These are phyloP conservation scores for Colletotrichum gloeosporioides DNA, from an alignment of 2,329 filamentous ascomycete species.

Conservation along the genomic window DNA sequence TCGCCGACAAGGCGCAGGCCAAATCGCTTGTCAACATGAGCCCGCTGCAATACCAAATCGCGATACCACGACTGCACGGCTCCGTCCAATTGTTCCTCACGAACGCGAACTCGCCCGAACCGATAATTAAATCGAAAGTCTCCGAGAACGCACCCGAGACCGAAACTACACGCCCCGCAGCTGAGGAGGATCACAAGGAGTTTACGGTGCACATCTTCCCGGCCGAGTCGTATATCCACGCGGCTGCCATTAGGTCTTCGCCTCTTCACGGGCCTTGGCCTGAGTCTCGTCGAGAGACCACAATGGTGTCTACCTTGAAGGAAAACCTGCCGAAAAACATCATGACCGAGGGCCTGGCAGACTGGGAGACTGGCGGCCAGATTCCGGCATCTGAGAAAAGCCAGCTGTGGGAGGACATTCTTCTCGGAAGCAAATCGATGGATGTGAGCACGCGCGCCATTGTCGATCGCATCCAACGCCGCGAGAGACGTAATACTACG, in stretches of 20 bases:
- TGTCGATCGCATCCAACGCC: neutral
- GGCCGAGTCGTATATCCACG: conserved; percentile 44
- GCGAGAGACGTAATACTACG: neutral
- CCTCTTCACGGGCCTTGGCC: conserved; percentile 50
- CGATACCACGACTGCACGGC: conserved; percentile 28
- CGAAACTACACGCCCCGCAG: neutral
- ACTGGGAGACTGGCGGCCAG: conserved; percentile 44
- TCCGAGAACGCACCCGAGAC: neutral
- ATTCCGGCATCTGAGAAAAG: conserved; percentile 22
- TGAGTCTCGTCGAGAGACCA: conserved; percentile 27
- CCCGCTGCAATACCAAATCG: conserved; percentile 52
- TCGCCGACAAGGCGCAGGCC: conserved; percentile 44
- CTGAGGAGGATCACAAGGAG: conserved; percentile 30
- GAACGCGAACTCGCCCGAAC: conserved; percentile 13
- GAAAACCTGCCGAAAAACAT: conserved; percentile 44
- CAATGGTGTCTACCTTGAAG: conserved; percentile 40
- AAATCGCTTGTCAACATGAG: conserved; percentile 45
- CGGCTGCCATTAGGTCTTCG: conserved; percentile 36
- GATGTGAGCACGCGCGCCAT: conserved; percentile 11
- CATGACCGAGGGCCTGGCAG: conserved; percentile 42
- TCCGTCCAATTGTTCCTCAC: conserved; percentile 37
- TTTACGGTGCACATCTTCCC: conserved; percentile 50
- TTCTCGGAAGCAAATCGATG: conserved; percentile 16
- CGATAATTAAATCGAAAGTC: neutral
- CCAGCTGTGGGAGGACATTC: conserved; percentile 27